Evolutionary conservation across 495 filamentous ascomycete genomes (phyloP).

Genomic region (Aspergillus coremiiformis): DNA sequence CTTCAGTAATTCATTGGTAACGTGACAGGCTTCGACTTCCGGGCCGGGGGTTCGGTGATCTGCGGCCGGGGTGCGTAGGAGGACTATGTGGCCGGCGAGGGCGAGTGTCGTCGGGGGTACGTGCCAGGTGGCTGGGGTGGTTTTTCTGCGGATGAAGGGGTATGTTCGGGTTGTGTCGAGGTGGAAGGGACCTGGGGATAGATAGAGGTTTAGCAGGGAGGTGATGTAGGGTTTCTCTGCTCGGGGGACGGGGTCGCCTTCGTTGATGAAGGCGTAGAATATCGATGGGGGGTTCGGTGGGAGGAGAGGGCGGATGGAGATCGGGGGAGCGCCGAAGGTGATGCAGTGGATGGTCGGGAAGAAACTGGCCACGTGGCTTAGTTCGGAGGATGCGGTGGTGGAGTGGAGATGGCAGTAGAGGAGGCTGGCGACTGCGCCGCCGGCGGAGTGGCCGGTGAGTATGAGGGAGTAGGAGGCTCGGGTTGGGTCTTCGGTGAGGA

Average conservation of each 20-base stretch:
- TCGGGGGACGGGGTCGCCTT: constrained; percentile 72
- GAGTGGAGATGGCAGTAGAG: constrained; percentile 75
- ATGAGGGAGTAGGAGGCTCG: constrained; percentile 61
- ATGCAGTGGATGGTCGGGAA: constrained; percentile 76
- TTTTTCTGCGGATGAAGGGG: not conserved
- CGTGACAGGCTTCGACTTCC: constrained; percentile 51
- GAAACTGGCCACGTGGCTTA: constrained; percentile 54
- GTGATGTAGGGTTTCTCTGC: constrained; percentile 68
- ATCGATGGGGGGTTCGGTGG: constrained; percentile 49
- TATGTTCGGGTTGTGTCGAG: constrained; percentile 4
- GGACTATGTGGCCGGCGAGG: constrained; percentile 58
- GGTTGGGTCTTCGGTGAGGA: constrained; percentile 63
- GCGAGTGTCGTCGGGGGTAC: constrained; percentile 56
- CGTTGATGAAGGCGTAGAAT: constrained; percentile 73
- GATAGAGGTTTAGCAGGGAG: constrained; percentile 63
- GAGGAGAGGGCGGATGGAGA: constrained; percentile 60
- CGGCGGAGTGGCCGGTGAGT: constrained; percentile 78
- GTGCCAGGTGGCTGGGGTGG: constrained; percentile 40
- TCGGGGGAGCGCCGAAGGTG: constrained; percentile 72
- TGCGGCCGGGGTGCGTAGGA: constrained; percentile 40
- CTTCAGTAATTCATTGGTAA: constrained; percentile 57
- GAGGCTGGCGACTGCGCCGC: constrained; percentile 70
- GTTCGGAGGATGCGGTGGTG: constrained; percentile 48
- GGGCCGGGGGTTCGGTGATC: not conserved
- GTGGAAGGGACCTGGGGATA: constrained; percentile 48